phyloP scores from a whole-genome alignment of 306 rosid genomes.

The Cercis canadensis region DNA sequence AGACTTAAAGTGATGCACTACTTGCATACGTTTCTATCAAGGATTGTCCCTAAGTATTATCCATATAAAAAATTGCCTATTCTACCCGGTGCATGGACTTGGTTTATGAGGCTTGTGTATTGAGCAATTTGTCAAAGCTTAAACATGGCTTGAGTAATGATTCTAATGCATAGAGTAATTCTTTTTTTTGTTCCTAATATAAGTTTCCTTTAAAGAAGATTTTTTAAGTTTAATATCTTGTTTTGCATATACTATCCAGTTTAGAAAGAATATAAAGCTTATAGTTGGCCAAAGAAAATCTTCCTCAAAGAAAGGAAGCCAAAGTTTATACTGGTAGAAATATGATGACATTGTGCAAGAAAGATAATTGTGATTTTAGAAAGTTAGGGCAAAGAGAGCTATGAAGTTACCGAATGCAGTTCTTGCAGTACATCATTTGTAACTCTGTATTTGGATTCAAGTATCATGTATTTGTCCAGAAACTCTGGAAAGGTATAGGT shows the following conservation, averaged over 20 bases:
- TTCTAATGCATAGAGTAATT: constrained; percentile 46
- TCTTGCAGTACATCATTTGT: constrained; percentile 85
- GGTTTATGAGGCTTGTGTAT: constrained; percentile 51
- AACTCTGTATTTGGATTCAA: constrained; percentile 83
- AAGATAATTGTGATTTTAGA: constrained; percentile 86
- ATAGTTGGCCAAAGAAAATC: constrained; percentile 99
- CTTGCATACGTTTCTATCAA: constrained; percentile 65
- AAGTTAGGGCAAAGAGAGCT: constrained; percentile 97
- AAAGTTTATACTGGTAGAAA: constrained; percentile 85
- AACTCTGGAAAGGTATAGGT: constrained; percentile 95
- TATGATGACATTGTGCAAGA: constrained; percentile 94
- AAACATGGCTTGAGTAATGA: constrained; percentile 50
- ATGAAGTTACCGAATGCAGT: constrained; percentile 91
- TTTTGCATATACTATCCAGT: constrained; percentile 99
- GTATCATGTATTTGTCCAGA: constrained; percentile 80
- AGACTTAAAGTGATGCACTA: constrained; percentile 71
- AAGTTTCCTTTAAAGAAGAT: constrained; percentile 55
- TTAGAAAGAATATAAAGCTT: constrained; percentile 95
- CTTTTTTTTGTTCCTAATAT: constrained; percentile 40
- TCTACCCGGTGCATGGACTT: constrained; percentile 61
- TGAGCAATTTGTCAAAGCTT: constrained; percentile 37
- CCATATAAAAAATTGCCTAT: constrained; percentile 47
- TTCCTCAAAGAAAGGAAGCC: constrained; percentile 90
- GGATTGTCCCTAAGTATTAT: constrained; percentile 64
- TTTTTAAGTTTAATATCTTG: constrained; percentile 82